Evolutionary conservation across 176 grass and related monocot species (phyloP).

Genomic region (Bonia amplexicaulis): DNA sequence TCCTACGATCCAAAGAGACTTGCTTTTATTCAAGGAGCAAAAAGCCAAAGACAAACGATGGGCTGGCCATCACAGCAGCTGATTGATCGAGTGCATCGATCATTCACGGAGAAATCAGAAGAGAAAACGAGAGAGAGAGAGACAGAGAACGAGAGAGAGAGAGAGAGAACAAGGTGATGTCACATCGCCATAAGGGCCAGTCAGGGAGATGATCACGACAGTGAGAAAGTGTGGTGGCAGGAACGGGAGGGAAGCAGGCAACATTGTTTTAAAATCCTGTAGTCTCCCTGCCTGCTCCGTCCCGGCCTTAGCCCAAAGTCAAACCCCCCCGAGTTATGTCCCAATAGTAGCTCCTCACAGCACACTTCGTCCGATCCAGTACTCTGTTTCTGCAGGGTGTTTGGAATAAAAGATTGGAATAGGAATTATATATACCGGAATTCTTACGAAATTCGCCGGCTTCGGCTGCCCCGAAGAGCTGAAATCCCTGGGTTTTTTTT

Average conservation of each 20-base stretch:
- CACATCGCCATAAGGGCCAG: not conserved
- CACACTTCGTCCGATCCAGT: too few species aligned
- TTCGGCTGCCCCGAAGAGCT: too few species aligned
- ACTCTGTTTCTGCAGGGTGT: too few species aligned
- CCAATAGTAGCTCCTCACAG: not conserved
- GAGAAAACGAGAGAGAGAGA: too few species aligned
- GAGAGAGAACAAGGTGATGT: not conserved
- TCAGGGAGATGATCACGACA: not conserved
- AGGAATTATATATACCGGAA: too few species aligned
- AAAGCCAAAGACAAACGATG: not conserved
- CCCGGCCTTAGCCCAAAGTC: not conserved
- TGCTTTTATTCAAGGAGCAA: too few species aligned
- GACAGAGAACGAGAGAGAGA: not conserved
- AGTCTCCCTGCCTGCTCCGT: not conserved
- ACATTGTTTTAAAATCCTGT: not conserved
- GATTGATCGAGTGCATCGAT: not conserved
- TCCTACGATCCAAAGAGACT: too few species aligned
- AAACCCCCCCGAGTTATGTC: not conserved
- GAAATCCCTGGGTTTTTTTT: too few species aligned
- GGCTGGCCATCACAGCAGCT: not conserved
- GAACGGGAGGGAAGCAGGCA: not conserved
- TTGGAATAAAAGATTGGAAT: too few species aligned
- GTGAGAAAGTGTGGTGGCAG: not conserved
- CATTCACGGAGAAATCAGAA: not conserved
- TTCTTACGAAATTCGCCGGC: too few species aligned